Evolutionary conservation across 2,329 filamentous ascomycete genomes (phyloP), one percentile per base, ranked within the genome.

Genomic region (Neurospora crassa): DNA sequence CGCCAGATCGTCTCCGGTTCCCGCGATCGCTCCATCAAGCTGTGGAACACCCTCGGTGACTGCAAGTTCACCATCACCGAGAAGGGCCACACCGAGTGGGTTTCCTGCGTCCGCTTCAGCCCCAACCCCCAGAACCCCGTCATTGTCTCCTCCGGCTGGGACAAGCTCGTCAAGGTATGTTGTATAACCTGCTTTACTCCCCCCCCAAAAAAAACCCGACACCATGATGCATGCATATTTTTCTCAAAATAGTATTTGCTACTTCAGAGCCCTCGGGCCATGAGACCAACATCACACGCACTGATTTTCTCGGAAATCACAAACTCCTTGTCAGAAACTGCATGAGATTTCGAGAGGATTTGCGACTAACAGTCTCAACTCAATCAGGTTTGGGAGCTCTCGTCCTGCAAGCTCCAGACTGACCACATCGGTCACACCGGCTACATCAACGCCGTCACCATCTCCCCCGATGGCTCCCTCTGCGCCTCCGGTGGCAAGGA

Each of bases 51-150:
- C 80, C 93, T 99, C 78, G 96, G 96, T 86, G 96, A 99, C 91
- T 99, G 96, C 94, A 99, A 99, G 90, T 99, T 91, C 91, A 99
- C 95, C 88, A 98, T 99, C 89, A 97, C 93, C 86, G 96, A 99
- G 84, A 99, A 99, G 92, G 96, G 96, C 83, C 96, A 99, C 90
- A 93, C 93, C 85, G 96, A 99, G 86, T 99, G 96, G 96, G 96
- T 97, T 79, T 97, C 95, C 76, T 98, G 95, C 89, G 96, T 99
- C 79, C 92, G 96, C 85, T 99, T 99, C 92, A 96, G 92, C 87
- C 96, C 96, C 83, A 99, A 99, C 90, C 96, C 96, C 82, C 95
- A 98, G 89, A 99, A 98, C 91, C 95, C 96, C 79, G 96, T 99
- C 84, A 99, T 99, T 83, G 96, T 99, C 83, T 96, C 92, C 83